These are phyloP conservation scores for Cotoneaster glaucophyllus DNA, from an alignment of 306 rosid genomes.

Conservation along the genomic window DNA sequence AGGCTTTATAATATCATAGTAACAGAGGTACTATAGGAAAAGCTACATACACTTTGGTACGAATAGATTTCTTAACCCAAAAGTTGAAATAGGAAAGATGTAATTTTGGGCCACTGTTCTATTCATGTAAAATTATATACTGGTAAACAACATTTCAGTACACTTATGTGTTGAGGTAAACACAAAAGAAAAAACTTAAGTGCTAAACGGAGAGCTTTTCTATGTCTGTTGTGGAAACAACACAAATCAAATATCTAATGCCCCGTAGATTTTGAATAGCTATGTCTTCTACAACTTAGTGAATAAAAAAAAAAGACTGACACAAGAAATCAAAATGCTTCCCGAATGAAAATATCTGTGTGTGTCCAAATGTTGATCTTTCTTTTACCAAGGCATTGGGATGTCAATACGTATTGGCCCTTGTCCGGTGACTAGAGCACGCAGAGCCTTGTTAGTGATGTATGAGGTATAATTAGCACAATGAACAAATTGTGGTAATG, in stretches of 20 bases:
- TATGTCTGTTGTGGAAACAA: not conserved
- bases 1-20: not conserved
- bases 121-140: not conserved
- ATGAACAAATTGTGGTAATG: not conserved
- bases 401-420: not conserved
- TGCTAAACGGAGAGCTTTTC: not conserved
- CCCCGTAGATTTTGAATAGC: not conserved
- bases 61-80: not conserved
- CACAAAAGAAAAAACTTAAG: not conserved
- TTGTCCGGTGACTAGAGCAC: not conserved
- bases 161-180: not conserved
- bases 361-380: not conserved
- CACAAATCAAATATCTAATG: not conserved
- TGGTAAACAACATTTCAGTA: not conserved
- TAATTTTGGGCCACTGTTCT: not conserved
- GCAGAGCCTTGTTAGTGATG: not conserved
- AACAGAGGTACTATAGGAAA: not conserved
- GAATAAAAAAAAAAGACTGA: not conserved
- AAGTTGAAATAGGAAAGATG: not conserved
- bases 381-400: not conserved
- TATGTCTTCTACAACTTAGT: not conserved
- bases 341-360: not conserved
- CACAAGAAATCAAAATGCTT: not conserved
- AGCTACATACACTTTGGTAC: not conserved
- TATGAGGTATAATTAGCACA: not conserved